Evolutionary conservation across 164 flowering plant genomes (phyloP), one percentile per base, ranked within the genome.

Genomic region (Warburgia ugandensis): DNA sequence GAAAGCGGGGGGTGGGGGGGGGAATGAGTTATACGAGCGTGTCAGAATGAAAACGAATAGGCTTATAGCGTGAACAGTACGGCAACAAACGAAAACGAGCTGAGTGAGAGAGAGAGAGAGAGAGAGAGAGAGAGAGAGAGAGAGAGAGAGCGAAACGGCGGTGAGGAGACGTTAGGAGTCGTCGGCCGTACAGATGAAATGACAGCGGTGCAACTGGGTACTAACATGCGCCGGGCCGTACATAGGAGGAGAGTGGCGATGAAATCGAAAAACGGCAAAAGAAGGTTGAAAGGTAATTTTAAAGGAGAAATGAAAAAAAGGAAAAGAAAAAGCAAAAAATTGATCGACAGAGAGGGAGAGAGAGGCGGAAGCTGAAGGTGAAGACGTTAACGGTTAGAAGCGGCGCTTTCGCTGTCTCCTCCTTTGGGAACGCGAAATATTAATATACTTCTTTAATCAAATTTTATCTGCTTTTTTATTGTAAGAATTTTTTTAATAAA

Each of bases 31-130:
- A 6, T 5, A 22, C 28, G 46, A 56, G 20, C 3, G 21, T 11
- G 47, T 14, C 17, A 27, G 30, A n/a, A 47, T 43, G 59, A 19
- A 27, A 25, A 45, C 17, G 25, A 81, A n/a, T 8, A 81, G 86
- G 80, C 82, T 63, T 75, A 73, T 81, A 62, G 96, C 96, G 96
- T 86, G 92, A 83, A 58, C 65, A 23, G 69, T 54, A n/a, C n/a
- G n/a, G n/a, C n/a, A n/a, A n/a, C n/a, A n/a, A 72, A 74, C 71
- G 70, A 36, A 41, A 35, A 29, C 11, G 61, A 45, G 51, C 58
- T 17, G n/a, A 48, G 4, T 16, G 19, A 5, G 62, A 62, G 11
- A 43, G 1, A 20, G 11, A 7, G 68, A 51, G 56, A 58, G 46
- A 62, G 55, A 29, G 59, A 25, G 59, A 48, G 38, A 52, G 62